Evolutionary conservation across 2,329 filamentous ascomycete species (phyloP).

Genomic region (Exophiala lecanii-corni): DNA sequence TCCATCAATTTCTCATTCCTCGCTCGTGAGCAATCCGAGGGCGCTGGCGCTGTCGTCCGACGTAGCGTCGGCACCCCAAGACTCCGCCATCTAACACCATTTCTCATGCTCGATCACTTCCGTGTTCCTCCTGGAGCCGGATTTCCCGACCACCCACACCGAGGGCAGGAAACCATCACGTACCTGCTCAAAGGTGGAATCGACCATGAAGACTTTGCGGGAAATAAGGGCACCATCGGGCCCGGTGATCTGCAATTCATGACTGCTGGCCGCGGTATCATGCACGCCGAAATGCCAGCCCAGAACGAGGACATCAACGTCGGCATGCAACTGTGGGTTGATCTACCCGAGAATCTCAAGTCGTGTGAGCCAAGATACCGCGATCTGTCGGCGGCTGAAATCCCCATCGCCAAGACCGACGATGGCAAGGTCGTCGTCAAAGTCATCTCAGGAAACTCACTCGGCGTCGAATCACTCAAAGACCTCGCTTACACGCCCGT

Average conservation of each 20-base stretch:
- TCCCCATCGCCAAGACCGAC: slow-evolving; percentile 68
- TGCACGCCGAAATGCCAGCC: slow-evolving; percentile 92
- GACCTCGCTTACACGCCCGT: slow-evolving; percentile 94
- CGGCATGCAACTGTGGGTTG: slow-evolving; percentile 93
- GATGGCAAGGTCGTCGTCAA: slow-evolving; percentile 73
- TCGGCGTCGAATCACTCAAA: slow-evolving; percentile 79
- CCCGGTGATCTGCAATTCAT: slow-evolving; percentile 95
- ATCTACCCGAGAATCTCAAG: slow-evolving; percentile 77
- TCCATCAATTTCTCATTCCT: slow-evolving; percentile 78
- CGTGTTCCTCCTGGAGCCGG: slow-evolving; percentile 72
- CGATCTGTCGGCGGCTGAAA: slow-evolving; percentile 73
- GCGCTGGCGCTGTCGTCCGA: slow-evolving; percentile 79
- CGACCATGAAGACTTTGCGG: slow-evolving; percentile 89
- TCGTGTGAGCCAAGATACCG: slow-evolving; percentile 87
- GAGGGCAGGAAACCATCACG: slow-evolving; percentile 85
- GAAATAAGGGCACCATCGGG: slow-evolving; percentile 76
- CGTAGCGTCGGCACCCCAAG: slow-evolving; percentile 80
- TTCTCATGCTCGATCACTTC: slow-evolving; percentile 96
- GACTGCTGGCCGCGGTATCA: slow-evolving; percentile 87
- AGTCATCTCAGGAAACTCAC: slow-evolving; percentile 80
- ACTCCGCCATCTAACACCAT: slow-evolving; percentile 82
- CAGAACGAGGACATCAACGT: slow-evolving; percentile 77
- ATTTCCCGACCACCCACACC: slow-evolving; percentile 80
- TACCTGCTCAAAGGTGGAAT: slow-evolving; percentile 82
- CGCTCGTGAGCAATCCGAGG: slow-evolving; percentile 80